Evolutionary conservation across 257 asterid genomes (phyloP).

Genomic region (Penstemon eatonii): DNA sequence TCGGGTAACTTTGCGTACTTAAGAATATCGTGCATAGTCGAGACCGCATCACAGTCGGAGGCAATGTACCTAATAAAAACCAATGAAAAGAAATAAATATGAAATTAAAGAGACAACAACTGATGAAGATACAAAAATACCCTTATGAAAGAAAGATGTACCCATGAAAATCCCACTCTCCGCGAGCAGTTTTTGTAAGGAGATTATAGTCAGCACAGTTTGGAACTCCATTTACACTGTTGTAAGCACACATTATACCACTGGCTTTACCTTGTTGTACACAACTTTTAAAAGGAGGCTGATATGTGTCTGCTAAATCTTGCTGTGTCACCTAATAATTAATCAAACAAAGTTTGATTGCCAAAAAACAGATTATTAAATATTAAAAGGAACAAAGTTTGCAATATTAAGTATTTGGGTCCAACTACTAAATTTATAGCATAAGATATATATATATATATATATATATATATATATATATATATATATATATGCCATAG

Average conservation of each 20-base stretch:
- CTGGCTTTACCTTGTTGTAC: constrained; percentile 72
- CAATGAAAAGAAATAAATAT: not conserved
- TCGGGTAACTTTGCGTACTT: constrained; percentile 58
- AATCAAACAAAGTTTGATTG: not conserved
- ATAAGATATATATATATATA: no score
- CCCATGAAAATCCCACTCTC: constrained; percentile 77
- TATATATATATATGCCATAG: no score
- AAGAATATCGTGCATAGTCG: constrained; percentile 52
- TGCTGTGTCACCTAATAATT: constrained; percentile 61
- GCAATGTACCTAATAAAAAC: constrained; percentile 61
- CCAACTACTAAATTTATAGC: no score
- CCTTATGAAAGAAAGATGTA: constrained; percentile 22
- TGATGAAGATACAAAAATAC: not conserved
- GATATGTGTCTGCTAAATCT: constrained; percentile 88
- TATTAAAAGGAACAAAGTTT: not conserved
- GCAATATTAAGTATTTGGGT: no score
- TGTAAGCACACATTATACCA: constrained; percentile 95
- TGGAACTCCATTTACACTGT: constrained; percentile 81
- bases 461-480: no score
- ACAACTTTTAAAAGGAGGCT: constrained; percentile 80
- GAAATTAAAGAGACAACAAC: not conserved
- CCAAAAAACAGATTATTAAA: not conserved
- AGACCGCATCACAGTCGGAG: constrained; percentile 84
- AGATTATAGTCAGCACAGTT: constrained; percentile 77
- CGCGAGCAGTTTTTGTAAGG: constrained; percentile 69